These are phyloP conservation scores for Arachnopeziza araneosa DNA, from an alignment of 2,329 filamentous ascomycete genomes.

Conservation along the genomic window DNA sequence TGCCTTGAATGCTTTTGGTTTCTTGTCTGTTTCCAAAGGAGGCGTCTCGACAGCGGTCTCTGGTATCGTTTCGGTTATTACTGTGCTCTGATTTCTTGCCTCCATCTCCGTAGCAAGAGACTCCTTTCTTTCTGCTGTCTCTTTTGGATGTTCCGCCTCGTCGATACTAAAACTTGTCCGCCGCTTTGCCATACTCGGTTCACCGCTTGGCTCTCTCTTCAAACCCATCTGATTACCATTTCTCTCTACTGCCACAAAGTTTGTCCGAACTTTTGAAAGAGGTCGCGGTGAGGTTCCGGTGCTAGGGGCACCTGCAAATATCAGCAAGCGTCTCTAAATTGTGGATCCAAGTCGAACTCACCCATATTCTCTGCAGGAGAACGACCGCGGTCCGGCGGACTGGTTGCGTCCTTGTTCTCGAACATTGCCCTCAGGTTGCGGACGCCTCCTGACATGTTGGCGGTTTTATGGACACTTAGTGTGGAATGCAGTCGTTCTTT, in stretches of 20 bases:
- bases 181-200: slow-evolving; percentile 23
- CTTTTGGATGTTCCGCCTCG: slow-evolving; percentile 20
- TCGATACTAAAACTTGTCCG: slow-evolving; percentile 28
- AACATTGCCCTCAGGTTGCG: slow-evolving; percentile 76
- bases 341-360: slow-evolving; percentile 30
- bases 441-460: slow-evolving; percentile 26
- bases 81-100: slow-evolving; percentile 22
- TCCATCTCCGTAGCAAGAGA: slow-evolving; percentile 22
- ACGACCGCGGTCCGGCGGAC: slow-evolving; percentile 54
- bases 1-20: slow-evolving; percentile 5
- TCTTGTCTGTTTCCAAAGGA: slow-evolving; percentile 10
- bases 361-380: slow-evolving; percentile 51
- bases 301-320: slow-evolving; percentile 18
- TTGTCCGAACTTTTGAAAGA: slow-evolving; percentile 69
- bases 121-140: slow-evolving; percentile 21
- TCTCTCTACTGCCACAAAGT: slow-evolving; percentile 65
- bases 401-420: slow-evolving; percentile 62
- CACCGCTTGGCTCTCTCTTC: slow-evolving; percentile 32
- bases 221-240: slow-evolving; percentile 38
- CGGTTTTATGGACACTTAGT: not conserved
- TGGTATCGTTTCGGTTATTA: slow-evolving; percentile 25
- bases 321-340: slow-evolving; percentile 10
- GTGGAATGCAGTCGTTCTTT: not conserved
- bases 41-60: slow-evolving; percentile 26
- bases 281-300: slow-evolving; percentile 50